These are phyloP conservation scores for Scalesia atractyloides DNA, from an alignment of 129 eudicot species.

Conservation along the genomic window DNA sequence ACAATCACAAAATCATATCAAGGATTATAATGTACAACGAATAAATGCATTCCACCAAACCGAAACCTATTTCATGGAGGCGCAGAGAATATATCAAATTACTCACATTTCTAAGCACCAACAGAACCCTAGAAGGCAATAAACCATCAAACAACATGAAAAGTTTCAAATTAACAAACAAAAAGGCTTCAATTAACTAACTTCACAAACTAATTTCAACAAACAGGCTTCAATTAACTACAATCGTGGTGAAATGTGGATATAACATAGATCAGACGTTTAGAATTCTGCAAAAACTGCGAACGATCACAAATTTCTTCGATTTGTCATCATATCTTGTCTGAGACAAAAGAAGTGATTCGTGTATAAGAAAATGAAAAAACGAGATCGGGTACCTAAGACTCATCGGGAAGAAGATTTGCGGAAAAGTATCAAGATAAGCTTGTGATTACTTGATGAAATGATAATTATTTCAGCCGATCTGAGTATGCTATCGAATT, in stretches of 20 bases:
- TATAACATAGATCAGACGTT: neutral
- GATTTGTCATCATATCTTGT: neutral
- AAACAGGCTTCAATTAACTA: constrained; percentile 15
- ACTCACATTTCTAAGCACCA: constrained; percentile 8
- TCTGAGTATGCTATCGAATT: constrained; percentile 3
- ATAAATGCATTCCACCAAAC: constrained; percentile 5
- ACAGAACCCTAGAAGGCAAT: neutral
- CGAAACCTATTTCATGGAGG: neutral
- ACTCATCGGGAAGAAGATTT: constrained; percentile 29
- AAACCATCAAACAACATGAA: constrained; percentile 2
- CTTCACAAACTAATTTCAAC: neutral
- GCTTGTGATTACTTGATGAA: neutral
- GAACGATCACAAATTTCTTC: constrained; percentile 16
- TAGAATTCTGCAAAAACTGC: neutral
- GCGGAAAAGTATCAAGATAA: too few species aligned
- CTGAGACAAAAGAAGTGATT: neutral
- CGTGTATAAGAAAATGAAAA: neutral
- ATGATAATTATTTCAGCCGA: neutral
- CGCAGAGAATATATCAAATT: neutral
- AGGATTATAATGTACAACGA: neutral
- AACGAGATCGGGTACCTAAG: constrained; percentile 25
- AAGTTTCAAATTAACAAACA: neutral
- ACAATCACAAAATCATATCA: constrained; percentile 7
- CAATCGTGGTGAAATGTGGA: neutral
- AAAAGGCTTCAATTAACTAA: neutral